Evolutionary conservation across 352 stramenopile species (phyloP), one percentile per base, ranked within the genome.

Genomic region (Phytophthora foliorum): DNA sequence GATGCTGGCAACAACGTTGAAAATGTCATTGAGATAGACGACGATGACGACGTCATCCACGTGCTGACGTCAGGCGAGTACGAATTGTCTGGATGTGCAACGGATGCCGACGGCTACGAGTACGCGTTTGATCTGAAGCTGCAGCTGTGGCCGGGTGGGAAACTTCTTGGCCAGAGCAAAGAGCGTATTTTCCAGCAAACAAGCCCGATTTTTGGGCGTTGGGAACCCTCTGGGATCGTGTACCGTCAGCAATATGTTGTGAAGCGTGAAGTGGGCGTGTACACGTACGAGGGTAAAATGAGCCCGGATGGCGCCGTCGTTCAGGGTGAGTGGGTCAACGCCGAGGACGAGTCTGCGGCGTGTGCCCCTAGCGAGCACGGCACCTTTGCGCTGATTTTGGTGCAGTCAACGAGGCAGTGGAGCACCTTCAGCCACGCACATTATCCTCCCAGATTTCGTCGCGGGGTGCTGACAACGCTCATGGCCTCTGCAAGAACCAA

Each of bases 41-140:
- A 77, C 9, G 61, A 84, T 4, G 75, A 78, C 0, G 66, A 74
- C 14, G 72, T 63, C 9, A 80, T 88, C 14, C 53, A 51, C 8
- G 71, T 72, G 14, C 74, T 93, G 6, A 93, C 85, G 10, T 82
- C 80, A 1, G 85, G 85, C 9, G 39, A 67, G 13, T 93, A 86
- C 66, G 65, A 68, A 44, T 66, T 93, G 4, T 84, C 83, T 27
- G 85, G 85, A 6, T 77, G 78, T n/a, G 81, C 82, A 4, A 90
- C 77, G 21, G 85, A 93, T 44, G 69, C 74, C 11, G 85, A 93
- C 21, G 85, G 82, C 11, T 93, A 93, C 69, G 82, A 93, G 55
- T 93, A 93, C 67, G 78, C 74, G 13, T 91, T 86, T 29, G 69
- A 85, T 62, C 67, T 91, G 2, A 53, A 77, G 17, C 22, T 93